phyloP scores from a whole-genome alignment of 2,329 filamentous ascomycete species.

The Didymosphaeria variabile region DNA sequence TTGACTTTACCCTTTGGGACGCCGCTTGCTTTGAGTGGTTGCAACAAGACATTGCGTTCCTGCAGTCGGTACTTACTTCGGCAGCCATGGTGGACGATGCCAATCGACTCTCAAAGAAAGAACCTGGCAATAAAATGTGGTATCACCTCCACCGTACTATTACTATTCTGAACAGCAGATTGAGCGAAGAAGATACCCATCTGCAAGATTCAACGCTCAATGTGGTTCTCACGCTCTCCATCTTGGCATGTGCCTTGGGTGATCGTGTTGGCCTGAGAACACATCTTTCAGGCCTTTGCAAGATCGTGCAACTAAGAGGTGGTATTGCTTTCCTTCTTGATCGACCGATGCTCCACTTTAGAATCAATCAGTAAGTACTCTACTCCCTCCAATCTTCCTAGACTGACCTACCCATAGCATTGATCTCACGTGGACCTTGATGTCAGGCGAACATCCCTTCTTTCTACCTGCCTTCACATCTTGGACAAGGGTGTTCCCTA shows the following conservation, averaged over 20 bases:
- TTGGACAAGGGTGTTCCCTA: background rate
- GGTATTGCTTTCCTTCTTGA: background rate
- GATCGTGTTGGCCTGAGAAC: background rate
- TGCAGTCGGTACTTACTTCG: slow-evolving; percentile 4
- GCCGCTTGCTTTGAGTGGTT: slow-evolving; percentile 7
- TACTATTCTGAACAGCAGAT: slow-evolving; percentile 1
- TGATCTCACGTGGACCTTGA: slow-evolving; percentile 1
- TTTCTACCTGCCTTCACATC: slow-evolving; percentile 1
- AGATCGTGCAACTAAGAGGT: slow-evolving; percentile 2
- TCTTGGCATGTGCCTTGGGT: background rate
- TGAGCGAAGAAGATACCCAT: background rate
- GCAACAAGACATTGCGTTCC: background rate
- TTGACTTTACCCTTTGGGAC: slow-evolving; percentile 7
- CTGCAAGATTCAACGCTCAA: slow-evolving; percentile 4
- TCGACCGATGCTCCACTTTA: slow-evolving; percentile 6
- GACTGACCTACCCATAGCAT: background rate
- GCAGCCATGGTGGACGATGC: slow-evolving; percentile 3
- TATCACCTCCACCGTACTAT: slow-evolving; percentile 5
- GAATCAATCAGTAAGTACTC: slow-evolving; percentile 2
- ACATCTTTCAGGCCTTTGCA: background rate
- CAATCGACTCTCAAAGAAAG: background rate
- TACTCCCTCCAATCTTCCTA: background rate
- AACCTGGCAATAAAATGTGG: slow-evolving; percentile 3
- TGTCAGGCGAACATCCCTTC: slow-evolving; percentile 3
- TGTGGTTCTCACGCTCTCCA: background rate